phyloP scores from a whole-genome alignment of 805 yeast species.

The Hanseniaspora nectarophila region DNA sequence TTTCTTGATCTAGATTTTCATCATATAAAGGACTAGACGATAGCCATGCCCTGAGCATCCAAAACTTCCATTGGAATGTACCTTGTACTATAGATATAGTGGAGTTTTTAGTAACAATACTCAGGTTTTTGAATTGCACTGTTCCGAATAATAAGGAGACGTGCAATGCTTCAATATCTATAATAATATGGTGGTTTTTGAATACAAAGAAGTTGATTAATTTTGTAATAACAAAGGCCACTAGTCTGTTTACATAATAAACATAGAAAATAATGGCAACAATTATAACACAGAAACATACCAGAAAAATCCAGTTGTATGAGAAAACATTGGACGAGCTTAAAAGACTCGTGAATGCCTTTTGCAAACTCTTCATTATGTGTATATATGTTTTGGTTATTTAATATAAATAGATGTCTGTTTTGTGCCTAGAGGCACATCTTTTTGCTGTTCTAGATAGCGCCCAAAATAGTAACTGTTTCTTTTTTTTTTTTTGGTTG shows the following conservation, averaged over 20 bases:
- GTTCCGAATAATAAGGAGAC: constrained; percentile 76
- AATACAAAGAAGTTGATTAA: constrained; percentile 47
- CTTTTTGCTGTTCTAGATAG: no score
- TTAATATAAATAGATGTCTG: no score
- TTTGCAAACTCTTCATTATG: not conserved
- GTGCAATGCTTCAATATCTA: constrained; percentile 63
- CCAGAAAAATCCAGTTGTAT: constrained; percentile 64
- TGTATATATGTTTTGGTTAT: no score
- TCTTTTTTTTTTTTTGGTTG: not conserved
- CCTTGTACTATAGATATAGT: constrained; percentile 61
- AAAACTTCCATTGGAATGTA: constrained; percentile 79
- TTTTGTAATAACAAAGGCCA: constrained; percentile 49
- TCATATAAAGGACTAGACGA: constrained; percentile 16
- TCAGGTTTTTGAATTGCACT: constrained; percentile 60
- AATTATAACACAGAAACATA: constrained; percentile 66
- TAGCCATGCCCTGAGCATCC: constrained; percentile 45
- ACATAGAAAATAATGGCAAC: constrained; percentile 50
- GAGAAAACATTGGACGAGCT: constrained; percentile 19
- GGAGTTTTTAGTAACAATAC: constrained; percentile 60
- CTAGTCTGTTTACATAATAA: constrained; percentile 63
- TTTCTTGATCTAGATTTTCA: constrained; percentile 29
- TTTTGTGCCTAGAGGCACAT: no score
- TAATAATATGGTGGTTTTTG: constrained; percentile 44
- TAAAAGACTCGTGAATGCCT: not conserved
- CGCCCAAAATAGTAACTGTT: no score